These are phyloP conservation scores for Aureobasidium pullulans DNA, from an alignment of 2,329 filamentous ascomycete species.

Conservation along the genomic window DNA sequence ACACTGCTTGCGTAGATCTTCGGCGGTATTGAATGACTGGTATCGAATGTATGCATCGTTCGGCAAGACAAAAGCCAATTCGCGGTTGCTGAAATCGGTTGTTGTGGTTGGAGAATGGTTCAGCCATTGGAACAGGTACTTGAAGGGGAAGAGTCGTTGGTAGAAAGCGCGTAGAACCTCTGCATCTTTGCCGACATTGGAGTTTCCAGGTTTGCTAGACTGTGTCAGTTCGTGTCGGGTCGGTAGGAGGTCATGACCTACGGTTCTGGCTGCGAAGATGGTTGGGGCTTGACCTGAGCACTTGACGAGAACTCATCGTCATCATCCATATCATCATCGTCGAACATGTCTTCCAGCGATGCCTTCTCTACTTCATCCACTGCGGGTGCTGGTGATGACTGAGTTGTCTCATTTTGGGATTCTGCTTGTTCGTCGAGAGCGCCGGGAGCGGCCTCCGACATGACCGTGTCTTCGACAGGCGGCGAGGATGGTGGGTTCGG, in stretches of 20 bases:
- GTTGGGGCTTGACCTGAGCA: constrained; percentile 38
- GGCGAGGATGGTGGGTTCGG: constrained; percentile 24
- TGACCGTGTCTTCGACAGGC: constrained; percentile 27
- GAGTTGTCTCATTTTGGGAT: constrained; percentile 17
- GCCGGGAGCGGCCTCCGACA: constrained; percentile 24
- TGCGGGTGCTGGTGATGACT: constrained; percentile 15
- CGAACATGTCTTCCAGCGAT: constrained; percentile 53
- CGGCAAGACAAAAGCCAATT: constrained; percentile 92
- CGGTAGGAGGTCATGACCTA: constrained; percentile 23
- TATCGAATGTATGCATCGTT: constrained; percentile 92
- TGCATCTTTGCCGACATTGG: constrained; percentile 42
- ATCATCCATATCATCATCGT: constrained; percentile 49
- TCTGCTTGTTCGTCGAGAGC: constrained; percentile 12
- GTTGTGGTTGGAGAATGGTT: constrained; percentile 85
- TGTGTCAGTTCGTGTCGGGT: constrained; percentile 23
- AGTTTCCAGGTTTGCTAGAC: constrained; percentile 23
- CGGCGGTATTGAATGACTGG: constrained; percentile 65
- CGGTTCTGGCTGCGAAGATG: constrained; percentile 33
- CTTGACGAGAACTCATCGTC: constrained; percentile 53
- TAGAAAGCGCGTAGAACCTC: constrained; percentile 93
- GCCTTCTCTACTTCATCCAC: constrained; percentile 22
- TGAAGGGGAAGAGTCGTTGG: constrained; percentile 89
- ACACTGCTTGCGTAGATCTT: constrained; percentile 81
- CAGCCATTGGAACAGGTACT: constrained; percentile 93
- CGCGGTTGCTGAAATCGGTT: constrained; percentile 83